These are phyloP conservation scores for Cyamopsis tetragonoloba DNA, from an alignment of 306 rosid species.

Conservation along the genomic window DNA sequence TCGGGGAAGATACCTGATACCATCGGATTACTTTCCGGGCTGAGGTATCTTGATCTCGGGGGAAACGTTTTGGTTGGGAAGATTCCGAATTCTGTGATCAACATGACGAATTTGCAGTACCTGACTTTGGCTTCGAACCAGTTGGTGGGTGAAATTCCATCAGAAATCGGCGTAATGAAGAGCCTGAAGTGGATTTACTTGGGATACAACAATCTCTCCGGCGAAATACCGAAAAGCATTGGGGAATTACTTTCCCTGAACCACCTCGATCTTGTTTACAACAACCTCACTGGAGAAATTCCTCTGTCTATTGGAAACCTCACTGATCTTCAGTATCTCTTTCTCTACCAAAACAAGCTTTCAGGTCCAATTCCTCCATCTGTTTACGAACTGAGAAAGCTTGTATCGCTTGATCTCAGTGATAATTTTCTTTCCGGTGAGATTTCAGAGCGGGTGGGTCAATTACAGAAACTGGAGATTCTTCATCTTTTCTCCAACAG, in stretches of 20 bases:
- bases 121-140: constrained; percentile 86
- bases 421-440: constrained; percentile 73
- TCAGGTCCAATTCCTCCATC: constrained; percentile 57
- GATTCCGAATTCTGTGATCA: constrained; percentile 62
- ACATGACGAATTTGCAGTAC: constrained; percentile 50
- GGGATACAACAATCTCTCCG: constrained; percentile 87
- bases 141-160: constrained; percentile 60
- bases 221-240: constrained; percentile 63
- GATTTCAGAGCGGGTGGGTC: constrained; percentile 52
- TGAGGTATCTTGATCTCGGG: constrained; percentile 74
- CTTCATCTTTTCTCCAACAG: constrained; percentile 85
- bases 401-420: constrained; percentile 80
- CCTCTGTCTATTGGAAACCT: constrained; percentile 73
- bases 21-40: constrained; percentile 47
- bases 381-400: constrained; percentile 48
- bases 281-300: constrained; percentile 70
- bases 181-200: constrained; percentile 72
- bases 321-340: constrained; percentile 54
- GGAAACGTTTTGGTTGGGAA: constrained; percentile 66
- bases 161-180: constrained; percentile 45
- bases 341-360: constrained; percentile 79
- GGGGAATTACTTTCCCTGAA: constrained; percentile 48
- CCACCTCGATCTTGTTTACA: constrained; percentile 89
- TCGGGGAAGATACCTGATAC: constrained; percentile 58
- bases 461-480: constrained; percentile 60